phyloP scores from a whole-genome alignment of 192 early-diverging fungal species.

The Backusella sp. region DNA sequence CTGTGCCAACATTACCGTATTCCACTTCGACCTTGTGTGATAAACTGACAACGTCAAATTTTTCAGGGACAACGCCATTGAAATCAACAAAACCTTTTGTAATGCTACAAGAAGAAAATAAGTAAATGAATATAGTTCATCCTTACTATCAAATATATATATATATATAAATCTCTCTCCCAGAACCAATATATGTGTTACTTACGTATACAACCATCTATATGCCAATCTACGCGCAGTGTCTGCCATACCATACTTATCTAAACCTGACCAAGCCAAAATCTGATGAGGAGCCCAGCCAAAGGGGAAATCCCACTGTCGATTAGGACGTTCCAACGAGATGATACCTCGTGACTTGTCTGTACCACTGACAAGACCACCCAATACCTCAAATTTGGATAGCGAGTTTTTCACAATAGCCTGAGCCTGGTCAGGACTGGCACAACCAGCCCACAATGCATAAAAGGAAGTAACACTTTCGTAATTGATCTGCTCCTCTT shows the following conservation, averaged over 20 bases:
- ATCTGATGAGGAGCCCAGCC: constrained; percentile 99
- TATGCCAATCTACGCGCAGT: constrained; percentile 80
- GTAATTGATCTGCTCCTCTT: constrained; percentile 66
- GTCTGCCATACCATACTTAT: constrained; percentile 72
- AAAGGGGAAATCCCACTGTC: constrained; percentile 93
- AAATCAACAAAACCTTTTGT: constrained; percentile 94
- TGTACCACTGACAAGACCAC: constrained; percentile 91
- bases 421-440: constrained; percentile 71
- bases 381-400: constrained; percentile 81
- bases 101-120: constrained; percentile 43
- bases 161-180: background rate
- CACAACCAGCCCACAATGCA: constrained; percentile 89
- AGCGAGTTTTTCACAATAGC: constrained; percentile 60
- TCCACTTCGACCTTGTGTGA: constrained; percentile 91
- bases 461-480: constrained; percentile 88
- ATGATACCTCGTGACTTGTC: constrained; percentile 83
- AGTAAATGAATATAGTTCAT: background rate
- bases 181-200: background rate
- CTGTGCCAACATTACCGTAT: constrained; percentile 92
- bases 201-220: constrained; percentile 89
- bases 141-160: background rate
- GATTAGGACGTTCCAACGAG: constrained; percentile 80
- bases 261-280: constrained; percentile 87
- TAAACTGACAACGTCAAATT: constrained; percentile 93
- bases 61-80: constrained; percentile 95